These are phyloP conservation scores for Tetrahymena malaccensis DNA, from an alignment of 73 alveolate genomes.

Conservation along the genomic window DNA sequence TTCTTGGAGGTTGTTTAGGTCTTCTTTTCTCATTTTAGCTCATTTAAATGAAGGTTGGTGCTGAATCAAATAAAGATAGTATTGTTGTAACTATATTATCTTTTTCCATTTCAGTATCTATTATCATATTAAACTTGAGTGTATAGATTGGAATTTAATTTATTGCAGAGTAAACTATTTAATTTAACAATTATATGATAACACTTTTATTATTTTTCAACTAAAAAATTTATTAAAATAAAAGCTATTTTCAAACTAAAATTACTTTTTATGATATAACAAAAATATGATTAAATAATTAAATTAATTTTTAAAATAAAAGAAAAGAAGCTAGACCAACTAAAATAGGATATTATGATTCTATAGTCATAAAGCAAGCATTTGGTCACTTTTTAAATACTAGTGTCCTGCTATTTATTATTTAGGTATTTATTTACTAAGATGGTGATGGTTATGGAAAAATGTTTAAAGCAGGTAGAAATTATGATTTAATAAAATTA, in stretches of 20 bases:
- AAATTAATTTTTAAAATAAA: not conserved
- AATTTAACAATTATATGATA: no score
- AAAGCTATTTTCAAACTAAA: no score
- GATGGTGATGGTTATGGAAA: not conserved
- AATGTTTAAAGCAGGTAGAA: not conserved
- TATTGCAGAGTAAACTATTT: not conserved
- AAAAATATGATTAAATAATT: no score
- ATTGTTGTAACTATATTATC: not conserved
- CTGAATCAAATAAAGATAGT: not conserved
- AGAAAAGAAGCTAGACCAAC: not conserved
- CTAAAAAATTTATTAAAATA: no score
- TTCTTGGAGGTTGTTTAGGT: not conserved
- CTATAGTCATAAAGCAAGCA: not conserved
- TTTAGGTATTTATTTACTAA: not conserved
- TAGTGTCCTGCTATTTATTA: not conserved
- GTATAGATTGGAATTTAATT: not conserved
- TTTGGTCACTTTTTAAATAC: not conserved
- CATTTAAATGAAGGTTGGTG: not conserved
- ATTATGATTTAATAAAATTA: not conserved
- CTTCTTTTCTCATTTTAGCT: not conserved
- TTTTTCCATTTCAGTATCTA: not conserved
- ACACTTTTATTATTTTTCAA: no score
- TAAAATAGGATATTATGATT: not conserved
- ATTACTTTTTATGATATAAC: no score
- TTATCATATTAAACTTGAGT: not conserved